Base-by-base conservation (phyloP, 139 green algal genomes). In the Chlamydomonas incerta region DNA sequence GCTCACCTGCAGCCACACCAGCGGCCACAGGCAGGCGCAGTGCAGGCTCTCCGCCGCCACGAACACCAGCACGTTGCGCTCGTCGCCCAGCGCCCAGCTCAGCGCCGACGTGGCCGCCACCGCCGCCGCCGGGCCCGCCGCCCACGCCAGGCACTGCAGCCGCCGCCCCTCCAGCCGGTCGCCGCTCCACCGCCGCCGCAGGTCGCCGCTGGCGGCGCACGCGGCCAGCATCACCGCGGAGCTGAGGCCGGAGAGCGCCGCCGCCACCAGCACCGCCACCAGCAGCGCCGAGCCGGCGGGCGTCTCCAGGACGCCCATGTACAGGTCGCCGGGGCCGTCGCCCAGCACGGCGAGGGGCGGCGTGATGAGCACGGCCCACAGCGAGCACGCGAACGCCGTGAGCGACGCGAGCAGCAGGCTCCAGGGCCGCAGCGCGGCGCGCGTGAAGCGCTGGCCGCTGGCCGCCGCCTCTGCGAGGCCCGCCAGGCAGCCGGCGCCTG, bases 91-190 rank as follows among this genome's bases (percentile, higher is more conserved):
- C 41, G 75, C 75, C 75, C 75, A 82, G 60, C 60, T 72, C 0
- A 72, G 60, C 0, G 52, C 60, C 34, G 60, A 72, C 24, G 67
- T 46, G 11, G 13, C 60, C 31, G 75, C 75, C 37, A 72, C 75
- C 26, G 6, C 60, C 10, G 72, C 35, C 60, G 75, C 35, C 60
- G 37, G 41, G 23, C 75, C 75, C 5, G 13, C 52, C 29, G 75
- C 75, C 75, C 75, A 82, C 13, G 60, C 58, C 13, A 63, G 29
- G 35, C 75, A 82, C n/a, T 82, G 57, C 60, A 71, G n/a, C 75
- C 75, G 72, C 37, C 26, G 60, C 1, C 76, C 29, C 37, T 83
- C 76, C 20, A 29, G 2, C 18, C 34, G 14, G 47, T 65, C 29
- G 0, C 35, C 14, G 21, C 62, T 65, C 76, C 62, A 73, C 63